Evolutionary conservation across 1,284 basidiomycete genomes (phyloP), one percentile per base, ranked within the genome.

Genomic region (Tilletiopsis washingtonensis): DNA sequence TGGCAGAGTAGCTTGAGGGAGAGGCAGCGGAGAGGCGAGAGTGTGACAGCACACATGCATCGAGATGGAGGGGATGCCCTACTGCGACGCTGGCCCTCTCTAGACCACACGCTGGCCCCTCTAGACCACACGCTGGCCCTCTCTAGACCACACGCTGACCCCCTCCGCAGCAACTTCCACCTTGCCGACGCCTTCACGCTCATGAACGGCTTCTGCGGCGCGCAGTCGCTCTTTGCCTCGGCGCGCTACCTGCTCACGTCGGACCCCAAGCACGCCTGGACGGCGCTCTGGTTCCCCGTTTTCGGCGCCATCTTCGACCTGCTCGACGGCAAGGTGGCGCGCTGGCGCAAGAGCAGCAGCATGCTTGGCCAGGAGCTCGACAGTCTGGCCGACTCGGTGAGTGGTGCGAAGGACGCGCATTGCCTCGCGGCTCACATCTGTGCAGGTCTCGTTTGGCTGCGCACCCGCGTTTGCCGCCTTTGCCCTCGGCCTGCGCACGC

Each of bases 361-460:
- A 85, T 99, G 82, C 79, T 99, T n/a, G 94, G 94, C 1, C 94
- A 99, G 76, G 94, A 99, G 74, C 80, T 99, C 49, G 94, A 99
- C 77, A 89, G 86, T 74, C 78, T 99, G 49, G 94, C 94, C 23
- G 94, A 99, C 76, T 79, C 96, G 74, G 88, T 90, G 66, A 49
- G 85, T 49, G 19, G n/a, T 2, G 5, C 1, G 7, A 19, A 9
- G n/a, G 41, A 14, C 20, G 1, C 19, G 47, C 39, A n/a, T n/a
- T n/a, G 42, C 3, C 5, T 4, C 12, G 25, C 20, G 26, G 25
- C 20, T 5, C 23, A 25, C 42, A 45, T 34, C 9, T 11, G 7
- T 39, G n/a, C n/a, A 91, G 88, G 85, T 98, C 54, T 94, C 90
- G 2, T 99, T 99, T 69, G 94, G 94, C 49, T 91, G 97, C 39